Evolutionary conservation across 257 asterid genomes (phyloP).

Genomic region (Solanum rostratum): DNA sequence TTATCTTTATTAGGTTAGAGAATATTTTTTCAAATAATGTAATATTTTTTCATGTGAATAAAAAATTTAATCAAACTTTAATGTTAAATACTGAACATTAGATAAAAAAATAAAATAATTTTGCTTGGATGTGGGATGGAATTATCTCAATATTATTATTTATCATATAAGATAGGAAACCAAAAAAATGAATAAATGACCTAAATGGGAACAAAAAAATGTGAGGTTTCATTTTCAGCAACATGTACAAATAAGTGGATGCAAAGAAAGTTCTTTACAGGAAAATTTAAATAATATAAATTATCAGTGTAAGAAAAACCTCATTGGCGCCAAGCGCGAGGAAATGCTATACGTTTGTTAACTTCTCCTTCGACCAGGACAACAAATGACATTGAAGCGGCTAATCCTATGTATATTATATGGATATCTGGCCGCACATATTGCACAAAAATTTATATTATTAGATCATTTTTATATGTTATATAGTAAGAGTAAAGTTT

Average conservation of each 20-base stretch:
- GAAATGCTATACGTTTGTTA: too few species aligned
- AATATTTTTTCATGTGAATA: too few species aligned
- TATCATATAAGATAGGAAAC: background rate
- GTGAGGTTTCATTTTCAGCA: background rate
- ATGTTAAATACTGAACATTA: too few species aligned
- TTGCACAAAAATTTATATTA: background rate
- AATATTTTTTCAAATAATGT: too few species aligned
- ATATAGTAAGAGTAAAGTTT: background rate
- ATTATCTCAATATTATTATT: too few species aligned
- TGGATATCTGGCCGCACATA: too few species aligned
- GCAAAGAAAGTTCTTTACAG: background rate
- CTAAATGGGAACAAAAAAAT: background rate
- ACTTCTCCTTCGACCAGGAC: too few species aligned
- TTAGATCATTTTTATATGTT: background rate
- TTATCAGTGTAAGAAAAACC: background rate
- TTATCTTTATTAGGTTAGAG: background rate
- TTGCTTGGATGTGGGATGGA: background rate
- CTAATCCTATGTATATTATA: too few species aligned
- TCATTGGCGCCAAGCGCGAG: too few species aligned
- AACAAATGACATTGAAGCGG: too few species aligned
- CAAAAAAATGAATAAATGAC: background rate
- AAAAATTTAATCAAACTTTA: too few species aligned
- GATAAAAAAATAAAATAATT: too few species aligned
- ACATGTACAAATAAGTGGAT: background rate
- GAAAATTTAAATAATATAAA: background rate